phyloP scores from a whole-genome alignment of 2,329 filamentous ascomycete genomes.

The Arthroderma sp. region DNA sequence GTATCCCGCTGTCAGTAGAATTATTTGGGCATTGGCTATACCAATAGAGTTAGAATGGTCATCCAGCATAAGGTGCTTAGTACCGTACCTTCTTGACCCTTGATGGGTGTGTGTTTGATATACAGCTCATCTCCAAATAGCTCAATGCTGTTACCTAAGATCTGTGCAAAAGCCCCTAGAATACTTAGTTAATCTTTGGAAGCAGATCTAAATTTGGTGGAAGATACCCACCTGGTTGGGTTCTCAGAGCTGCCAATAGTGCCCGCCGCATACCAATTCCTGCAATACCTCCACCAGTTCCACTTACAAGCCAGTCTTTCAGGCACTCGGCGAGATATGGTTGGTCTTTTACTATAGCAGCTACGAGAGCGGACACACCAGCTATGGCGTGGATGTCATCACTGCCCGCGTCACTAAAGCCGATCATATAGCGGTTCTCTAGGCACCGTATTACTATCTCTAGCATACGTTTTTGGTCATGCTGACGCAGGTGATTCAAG shows the following conservation, averaged over 20 bases:
- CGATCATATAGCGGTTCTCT: not conserved
- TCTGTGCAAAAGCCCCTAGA: constrained; percentile 31
- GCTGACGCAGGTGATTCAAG: constrained; percentile 30
- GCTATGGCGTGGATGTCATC: constrained; percentile 29
- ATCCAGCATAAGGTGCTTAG: not conserved
- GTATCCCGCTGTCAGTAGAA: constrained; percentile 67
- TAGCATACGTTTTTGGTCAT: constrained; percentile 36
- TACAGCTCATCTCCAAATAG: constrained; percentile 79
- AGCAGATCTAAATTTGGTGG: not conserved
- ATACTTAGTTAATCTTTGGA: not conserved
- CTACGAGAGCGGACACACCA: constrained; percentile 47
- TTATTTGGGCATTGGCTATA: constrained; percentile 63
- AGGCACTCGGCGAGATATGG: constrained; percentile 41
- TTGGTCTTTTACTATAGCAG: constrained; percentile 36
- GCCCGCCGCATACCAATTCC: constrained; percentile 54
- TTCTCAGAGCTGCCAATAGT: constrained; percentile 45
- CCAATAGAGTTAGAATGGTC: constrained; percentile 12
- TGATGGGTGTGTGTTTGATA: constrained; percentile 68
- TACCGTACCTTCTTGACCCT: constrained; percentile 69
- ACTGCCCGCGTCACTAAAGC: too few relatives aligned
- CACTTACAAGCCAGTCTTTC: constrained; percentile 50
- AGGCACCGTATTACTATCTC: constrained; percentile 30
- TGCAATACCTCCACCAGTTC: constrained; percentile 53
- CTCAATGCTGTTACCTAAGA: constrained; percentile 52
- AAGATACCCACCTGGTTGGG: constrained; percentile 33